Evolutionary conservation across 2,329 filamentous ascomycete genomes (phyloP).

Genomic region (Cladosporium phlei): DNA sequence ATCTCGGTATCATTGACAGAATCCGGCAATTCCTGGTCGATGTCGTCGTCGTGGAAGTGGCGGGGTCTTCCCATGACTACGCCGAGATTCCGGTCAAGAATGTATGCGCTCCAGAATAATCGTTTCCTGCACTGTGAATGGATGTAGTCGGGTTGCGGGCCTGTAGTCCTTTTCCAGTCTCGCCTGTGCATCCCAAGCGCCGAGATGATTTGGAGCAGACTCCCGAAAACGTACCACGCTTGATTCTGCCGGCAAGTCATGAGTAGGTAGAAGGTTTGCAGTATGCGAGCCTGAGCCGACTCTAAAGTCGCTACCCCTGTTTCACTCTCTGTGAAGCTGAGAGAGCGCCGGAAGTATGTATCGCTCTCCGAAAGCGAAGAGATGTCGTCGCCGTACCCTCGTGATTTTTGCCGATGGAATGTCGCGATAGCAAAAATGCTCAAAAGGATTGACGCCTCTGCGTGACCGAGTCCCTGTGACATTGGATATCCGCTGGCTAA

Average conservation of each 20-base stretch:
- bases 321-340: conserved; percentile 14
- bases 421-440: conserved; percentile 14
- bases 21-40: conserved; percentile 56
- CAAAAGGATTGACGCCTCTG: conserved; percentile 32
- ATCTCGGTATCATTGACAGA: conserved; percentile 55
- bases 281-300: conserved; percentile 18
- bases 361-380: conserved; percentile 8
- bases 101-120: conserved; percentile 61
- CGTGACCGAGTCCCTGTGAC: conserved; percentile 33
- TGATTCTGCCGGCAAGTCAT: conserved; percentile 24
- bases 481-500: conserved; percentile 30
- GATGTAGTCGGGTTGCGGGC: conserved; percentile 37
- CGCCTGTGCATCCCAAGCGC: conserved; percentile 18
- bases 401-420: conserved; percentile 31
- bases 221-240: conserved; percentile 31
- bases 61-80: conserved; percentile 59
- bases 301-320: conserved; percentile 14
- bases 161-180: conserved; percentile 9
- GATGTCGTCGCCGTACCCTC: conserved; percentile 38
- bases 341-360: conserved; percentile 3
- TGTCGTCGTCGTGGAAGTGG: conserved; percentile 59
- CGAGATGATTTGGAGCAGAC: conserved; percentile 21
- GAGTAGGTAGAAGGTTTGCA: conserved; percentile 18
- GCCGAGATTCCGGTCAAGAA: conserved; percentile 58
- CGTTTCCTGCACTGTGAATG: conserved; percentile 51